Evolutionary conservation across 1,139 yeast genomes (phyloP).

Genomic region (Zygosaccharomyces sapae): DNA sequence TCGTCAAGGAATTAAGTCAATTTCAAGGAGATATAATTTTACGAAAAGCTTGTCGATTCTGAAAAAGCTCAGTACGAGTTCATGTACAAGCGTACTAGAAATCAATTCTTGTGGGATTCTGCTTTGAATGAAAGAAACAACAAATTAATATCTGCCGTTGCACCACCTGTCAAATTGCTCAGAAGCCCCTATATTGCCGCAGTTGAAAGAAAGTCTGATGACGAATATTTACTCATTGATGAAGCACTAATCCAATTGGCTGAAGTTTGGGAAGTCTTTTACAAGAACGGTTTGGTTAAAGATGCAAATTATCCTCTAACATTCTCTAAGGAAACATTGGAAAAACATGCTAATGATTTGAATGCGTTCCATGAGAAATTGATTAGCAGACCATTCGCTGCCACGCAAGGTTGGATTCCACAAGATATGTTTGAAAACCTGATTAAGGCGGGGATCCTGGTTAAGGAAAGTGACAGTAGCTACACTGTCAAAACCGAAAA

Average conservation of each 20-base stretch:
- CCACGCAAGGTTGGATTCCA: constrained; percentile 94
- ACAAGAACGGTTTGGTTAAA: constrained; percentile 53
- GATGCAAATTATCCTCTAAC: constrained; percentile 53
- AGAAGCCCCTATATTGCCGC: constrained; percentile 66
- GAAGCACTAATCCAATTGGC: constrained; percentile 67
- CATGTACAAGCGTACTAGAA: constrained; percentile 84
- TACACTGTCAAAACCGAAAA: constrained; percentile 31
- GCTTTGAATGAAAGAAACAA: constrained; percentile 60
- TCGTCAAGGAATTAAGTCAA: not conserved
- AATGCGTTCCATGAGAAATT: constrained; percentile 65
- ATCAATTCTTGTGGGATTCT: constrained; percentile 83
- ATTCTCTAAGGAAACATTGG: constrained; percentile 51
- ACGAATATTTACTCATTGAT: constrained; percentile 63
- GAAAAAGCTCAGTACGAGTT: constrained; percentile 79
- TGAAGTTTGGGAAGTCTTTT: constrained; percentile 70
- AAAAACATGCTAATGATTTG: constrained; percentile 54
- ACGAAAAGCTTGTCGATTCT: constrained; percentile 57
- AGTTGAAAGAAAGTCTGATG: constrained; percentile 55
- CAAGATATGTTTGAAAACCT: constrained; percentile 81
- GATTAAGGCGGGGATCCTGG: constrained; percentile 61
- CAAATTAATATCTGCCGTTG: constrained; percentile 70
- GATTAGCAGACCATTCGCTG: constrained; percentile 73
- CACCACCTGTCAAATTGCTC: constrained; percentile 67
- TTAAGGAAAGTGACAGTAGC: constrained; percentile 44
- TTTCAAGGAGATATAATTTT: constrained; percentile 32